A percentile compares a stretch with the other conserved stretches of the same genome.
Evolutionary conservation across 441 rosid species (phyloP).

Genomic region (Cnidoscolus chayamansa): DNA sequence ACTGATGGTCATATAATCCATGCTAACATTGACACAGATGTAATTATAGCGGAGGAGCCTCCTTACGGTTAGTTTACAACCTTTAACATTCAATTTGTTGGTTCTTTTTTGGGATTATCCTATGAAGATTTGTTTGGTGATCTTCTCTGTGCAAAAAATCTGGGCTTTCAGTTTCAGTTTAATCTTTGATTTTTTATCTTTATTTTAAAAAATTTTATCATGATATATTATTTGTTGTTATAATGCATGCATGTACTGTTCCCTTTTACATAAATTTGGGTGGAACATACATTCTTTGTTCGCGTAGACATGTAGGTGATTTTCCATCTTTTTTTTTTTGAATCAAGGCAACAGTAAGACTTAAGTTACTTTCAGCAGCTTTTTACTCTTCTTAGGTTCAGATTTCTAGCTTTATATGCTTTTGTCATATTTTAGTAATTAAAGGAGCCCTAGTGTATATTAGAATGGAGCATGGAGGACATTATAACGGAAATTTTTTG

Average conservation of each 20-base stretch:
- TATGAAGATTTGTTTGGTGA: not conserved
- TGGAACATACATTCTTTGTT: not conserved
- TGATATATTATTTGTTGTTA: not conserved
- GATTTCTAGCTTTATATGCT: constrained; percentile 1
- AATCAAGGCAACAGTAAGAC: not conserved
- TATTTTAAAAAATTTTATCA: not conserved
- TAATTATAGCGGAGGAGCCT: constrained; percentile 97
- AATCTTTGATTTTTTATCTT: too few species aligned
- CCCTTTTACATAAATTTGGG: not conserved
- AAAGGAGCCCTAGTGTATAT: not conserved
- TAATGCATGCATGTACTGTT: not conserved
- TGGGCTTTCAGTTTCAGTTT: not conserved
- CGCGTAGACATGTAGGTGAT: not conserved
- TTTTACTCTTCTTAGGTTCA: not conserved
- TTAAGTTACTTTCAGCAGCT: not conserved
- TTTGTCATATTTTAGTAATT: not conserved
- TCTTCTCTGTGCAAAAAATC: not conserved
- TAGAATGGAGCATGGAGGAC: not conserved
- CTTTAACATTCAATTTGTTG: not conserved
- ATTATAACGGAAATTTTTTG: not conserved
- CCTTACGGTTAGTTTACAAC: constrained; percentile 69
- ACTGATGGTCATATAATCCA: constrained; percentile 98
- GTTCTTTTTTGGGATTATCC: not conserved
- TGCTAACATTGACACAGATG: constrained; percentile 97
- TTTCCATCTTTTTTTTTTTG: not conserved